Base-by-base conservation (phyloP, 75 land plant genomes). In the Cryptomeria japonica region DNA sequence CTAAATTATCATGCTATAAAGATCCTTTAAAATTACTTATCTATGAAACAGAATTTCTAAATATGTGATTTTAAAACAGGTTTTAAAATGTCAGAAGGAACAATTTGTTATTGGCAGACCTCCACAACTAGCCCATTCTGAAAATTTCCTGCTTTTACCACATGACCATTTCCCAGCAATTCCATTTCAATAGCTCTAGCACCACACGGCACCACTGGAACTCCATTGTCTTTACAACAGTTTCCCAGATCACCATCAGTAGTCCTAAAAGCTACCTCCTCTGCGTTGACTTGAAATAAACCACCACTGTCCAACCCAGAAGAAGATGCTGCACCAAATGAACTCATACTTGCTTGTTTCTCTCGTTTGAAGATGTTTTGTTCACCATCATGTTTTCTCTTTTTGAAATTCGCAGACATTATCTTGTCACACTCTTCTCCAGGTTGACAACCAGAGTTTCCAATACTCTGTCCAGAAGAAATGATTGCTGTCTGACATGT, bases 341-440 rank as follows among this genome's bases (percentile, higher is more conserved):
- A 89, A 53, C 93, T 91, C 44, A 88, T 34, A 53, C 80, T 89
- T 37, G 89, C 80, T 53, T 80, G 87, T 61, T 93, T 93, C 38
- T 75, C 89, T 55, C 49, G 25, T 73, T 77, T 89, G 14, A 80
- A 86, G 80, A 51, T 70, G 83, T 73, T 41, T 15, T 25, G 76
- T 77, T 39, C 87, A 56, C 5, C 19, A 15, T 11, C 55, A 3
- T 37, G 28, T 76, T 89, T 93, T 80, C 89, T 88, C 75, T 91
- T 93, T 0, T 76, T 32, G 0, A 5, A 83, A 87, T 82, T 83
- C 46, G 87, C 92, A 38, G 58, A 47, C 56, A 86, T 83, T 16
- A 86, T 73, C 46, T 68, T 41, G 22, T 32, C 56, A 41, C 77
- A 85, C 32, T 84, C 77, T 53, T 85, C 79, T 80, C 19, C 61